Evolutionary conservation across 2,329 filamentous ascomycete genomes (phyloP).

Genomic region (Rhynchosporium secalis): DNA sequence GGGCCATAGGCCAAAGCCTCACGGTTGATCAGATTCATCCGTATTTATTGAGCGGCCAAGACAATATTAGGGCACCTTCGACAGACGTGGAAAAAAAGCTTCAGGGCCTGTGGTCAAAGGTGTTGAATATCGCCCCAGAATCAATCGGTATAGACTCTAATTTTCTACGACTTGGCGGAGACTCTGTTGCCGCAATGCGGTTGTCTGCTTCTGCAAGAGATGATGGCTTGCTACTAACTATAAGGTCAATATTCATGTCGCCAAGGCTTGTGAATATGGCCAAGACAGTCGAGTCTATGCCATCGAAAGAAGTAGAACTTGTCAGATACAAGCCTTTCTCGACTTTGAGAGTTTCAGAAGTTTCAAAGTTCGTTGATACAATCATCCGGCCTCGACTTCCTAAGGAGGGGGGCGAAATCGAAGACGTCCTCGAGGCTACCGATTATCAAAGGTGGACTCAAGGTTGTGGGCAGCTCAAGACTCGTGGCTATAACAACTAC

Average conservation of each 20-base stretch:
- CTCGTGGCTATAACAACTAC: constrained; percentile 21
- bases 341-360: not conserved
- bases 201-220: constrained; percentile 40
- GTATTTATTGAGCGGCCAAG: not conserved
- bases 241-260: constrained; percentile 21
- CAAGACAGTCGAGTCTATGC: not conserved
- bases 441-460: constrained; percentile 25
- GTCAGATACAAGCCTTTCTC: not conserved
- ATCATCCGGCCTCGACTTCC: not conserved
- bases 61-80: not conserved
- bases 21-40: not conserved
- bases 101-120: constrained; percentile 44
- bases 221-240: constrained; percentile 18
- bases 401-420: constrained; percentile 6
- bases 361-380: not conserved
- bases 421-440: constrained; percentile 23
- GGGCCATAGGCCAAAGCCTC: constrained; percentile 1
- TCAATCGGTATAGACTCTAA: constrained; percentile 31
- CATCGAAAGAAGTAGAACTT: not conserved
- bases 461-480: constrained; percentile 10
- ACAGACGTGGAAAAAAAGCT: constrained; percentile 29
- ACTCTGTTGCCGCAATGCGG: constrained; percentile 48
- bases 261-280: constrained; percentile 23
- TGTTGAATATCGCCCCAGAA: constrained; percentile 42
- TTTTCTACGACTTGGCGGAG: constrained; percentile 46